phyloP scores from a whole-genome alignment of 305 asterid species.

The Fraxinus angustifolia region DNA sequence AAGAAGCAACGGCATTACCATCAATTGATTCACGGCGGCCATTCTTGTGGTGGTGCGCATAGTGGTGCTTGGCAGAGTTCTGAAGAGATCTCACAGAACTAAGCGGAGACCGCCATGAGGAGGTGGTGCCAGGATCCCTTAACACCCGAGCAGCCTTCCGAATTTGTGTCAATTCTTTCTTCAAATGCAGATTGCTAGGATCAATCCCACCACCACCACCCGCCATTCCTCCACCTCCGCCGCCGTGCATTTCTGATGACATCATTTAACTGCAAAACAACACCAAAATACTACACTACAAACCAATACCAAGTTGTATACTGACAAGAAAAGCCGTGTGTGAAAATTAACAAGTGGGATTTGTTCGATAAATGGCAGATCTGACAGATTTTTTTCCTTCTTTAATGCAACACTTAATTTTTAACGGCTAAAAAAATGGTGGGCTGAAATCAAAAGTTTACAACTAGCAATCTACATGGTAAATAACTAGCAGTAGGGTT shows the following conservation, averaged over 20 bases:
- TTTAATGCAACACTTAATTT: constrained; percentile 8
- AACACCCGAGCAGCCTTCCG: constrained; percentile 77
- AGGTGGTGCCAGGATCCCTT: constrained; percentile 89
- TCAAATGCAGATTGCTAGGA: constrained; percentile 87
- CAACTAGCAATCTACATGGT: constrained; percentile 27
- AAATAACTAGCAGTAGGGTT: constrained; percentile 4
- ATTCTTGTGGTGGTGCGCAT: constrained; percentile 51
- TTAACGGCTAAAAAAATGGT: constrained; percentile 19
- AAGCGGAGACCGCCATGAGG: constrained; percentile 82
- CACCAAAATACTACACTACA: background rate
- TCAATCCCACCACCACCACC: constrained; percentile 55
- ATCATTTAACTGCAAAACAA: constrained; percentile 18
- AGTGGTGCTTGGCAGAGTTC: constrained; percentile 48
- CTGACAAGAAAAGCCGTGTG: background rate
- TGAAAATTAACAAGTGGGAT: background rate
- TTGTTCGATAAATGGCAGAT: constrained; percentile 21
- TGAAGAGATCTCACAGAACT: constrained; percentile 66
- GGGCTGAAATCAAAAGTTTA: constrained; percentile 35
- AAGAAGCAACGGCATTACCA: constrained; percentile 33
- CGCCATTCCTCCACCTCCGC: constrained; percentile 23
- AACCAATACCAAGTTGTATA: background rate
- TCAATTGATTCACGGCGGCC: constrained; percentile 19
- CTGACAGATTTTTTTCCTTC: constrained; percentile 15
- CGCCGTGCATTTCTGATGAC: constrained; percentile 37
- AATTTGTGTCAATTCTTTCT: constrained; percentile 80